These are phyloP conservation scores for Erodium maritimum DNA, from an alignment of 345 rosid species.

Conservation along the genomic window DNA sequence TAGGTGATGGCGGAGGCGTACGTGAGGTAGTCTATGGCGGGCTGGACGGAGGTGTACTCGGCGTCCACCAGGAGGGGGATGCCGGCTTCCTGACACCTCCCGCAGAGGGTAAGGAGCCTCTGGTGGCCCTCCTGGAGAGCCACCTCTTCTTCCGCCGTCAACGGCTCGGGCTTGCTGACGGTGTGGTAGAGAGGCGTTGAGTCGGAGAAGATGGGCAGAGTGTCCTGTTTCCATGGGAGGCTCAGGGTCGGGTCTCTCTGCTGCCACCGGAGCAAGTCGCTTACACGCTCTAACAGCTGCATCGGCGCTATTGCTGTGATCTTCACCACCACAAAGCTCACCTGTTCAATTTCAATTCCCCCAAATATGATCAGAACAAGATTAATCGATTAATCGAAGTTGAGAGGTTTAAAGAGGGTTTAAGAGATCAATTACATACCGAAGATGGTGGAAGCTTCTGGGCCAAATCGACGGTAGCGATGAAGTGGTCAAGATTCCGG, in stretches of 20 bases:
- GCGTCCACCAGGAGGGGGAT: conserved; percentile 59
- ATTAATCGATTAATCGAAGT: background rate
- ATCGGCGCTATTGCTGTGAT: conserved; percentile 70
- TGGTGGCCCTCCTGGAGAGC: conserved; percentile 40
- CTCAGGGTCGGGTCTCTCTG: conserved; percentile 36
- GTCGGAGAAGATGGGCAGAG: conserved; percentile 55
- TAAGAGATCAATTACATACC: conserved; percentile 46
- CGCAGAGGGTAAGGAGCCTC: conserved; percentile 47
- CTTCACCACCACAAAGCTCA: conserved; percentile 60
- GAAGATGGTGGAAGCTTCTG: conserved; percentile 48
- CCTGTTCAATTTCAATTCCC: conserved; percentile 25
- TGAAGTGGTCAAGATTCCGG: conserved; percentile 45
- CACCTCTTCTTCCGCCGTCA: conserved; percentile 46
- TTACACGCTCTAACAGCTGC: conserved; percentile 45
- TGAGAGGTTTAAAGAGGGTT: background rate
- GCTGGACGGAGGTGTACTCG: conserved; percentile 70
- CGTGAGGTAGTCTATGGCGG: conserved; percentile 76
- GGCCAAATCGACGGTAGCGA: conserved; percentile 40
- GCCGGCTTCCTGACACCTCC: conserved; percentile 36
- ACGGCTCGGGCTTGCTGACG: conserved; percentile 39
- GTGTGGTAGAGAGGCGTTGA: conserved; percentile 75
- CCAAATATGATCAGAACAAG: background rate
- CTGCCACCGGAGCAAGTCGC: conserved; percentile 82
- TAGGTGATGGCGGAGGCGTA: conserved; percentile 39
- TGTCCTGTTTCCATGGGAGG: conserved; percentile 65